Percentiles rank a stretch among this genome's conserved stretches.
These are phyloP conservation scores for Candida namnaoensis DNA, from an alignment of 805 yeast species.

Conservation along the genomic window DNA sequence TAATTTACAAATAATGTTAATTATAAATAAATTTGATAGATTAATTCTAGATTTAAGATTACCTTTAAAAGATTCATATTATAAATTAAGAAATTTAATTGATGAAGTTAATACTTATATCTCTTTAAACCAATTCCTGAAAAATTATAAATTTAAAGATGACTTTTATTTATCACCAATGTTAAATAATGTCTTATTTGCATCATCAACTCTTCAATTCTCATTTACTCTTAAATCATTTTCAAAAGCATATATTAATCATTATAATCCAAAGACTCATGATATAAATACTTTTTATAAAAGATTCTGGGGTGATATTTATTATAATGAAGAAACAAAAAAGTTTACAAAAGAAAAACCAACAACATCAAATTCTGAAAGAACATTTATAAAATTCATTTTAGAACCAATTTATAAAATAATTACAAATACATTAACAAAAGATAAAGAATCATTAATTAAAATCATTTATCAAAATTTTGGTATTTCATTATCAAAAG, in stretches of 20 bases:
- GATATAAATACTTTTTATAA: constrained; percentile 34
- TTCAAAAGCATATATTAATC: constrained; percentile 34
- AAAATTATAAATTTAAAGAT: constrained; percentile 16
- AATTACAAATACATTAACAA: constrained; percentile 48
- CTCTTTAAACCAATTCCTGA: constrained; percentile 20
- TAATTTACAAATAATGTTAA: constrained; percentile 45
- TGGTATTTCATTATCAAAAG: constrained; percentile 31
- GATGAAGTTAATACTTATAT: constrained; percentile 57
- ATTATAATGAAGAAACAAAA: constrained; percentile 32
- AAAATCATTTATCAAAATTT: constrained; percentile 39
- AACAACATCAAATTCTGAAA: constrained; percentile 15
- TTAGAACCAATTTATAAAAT: constrained; percentile 78
- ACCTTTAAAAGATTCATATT: constrained; percentile 66
- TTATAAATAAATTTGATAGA: constrained; percentile 79
- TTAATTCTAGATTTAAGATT: constrained; percentile 71
- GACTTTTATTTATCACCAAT: constrained; percentile 46
- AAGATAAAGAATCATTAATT: constrained; percentile 34
- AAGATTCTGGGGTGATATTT: constrained; percentile 74
- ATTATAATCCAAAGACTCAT: constrained; percentile 18
- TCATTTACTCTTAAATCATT: constrained; percentile 64
- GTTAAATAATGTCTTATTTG: constrained; percentile 61
- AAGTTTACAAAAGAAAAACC: constrained; percentile 29
- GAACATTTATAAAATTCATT: constrained; percentile 48
- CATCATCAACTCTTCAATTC: constrained; percentile 54
- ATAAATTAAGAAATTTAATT: constrained; percentile 52